Evolutionary conservation across 1,284 basidiomycete species (phyloP), one percentile per base, ranked within the genome.

Genomic region (Gymnopus androsaceus): DNA sequence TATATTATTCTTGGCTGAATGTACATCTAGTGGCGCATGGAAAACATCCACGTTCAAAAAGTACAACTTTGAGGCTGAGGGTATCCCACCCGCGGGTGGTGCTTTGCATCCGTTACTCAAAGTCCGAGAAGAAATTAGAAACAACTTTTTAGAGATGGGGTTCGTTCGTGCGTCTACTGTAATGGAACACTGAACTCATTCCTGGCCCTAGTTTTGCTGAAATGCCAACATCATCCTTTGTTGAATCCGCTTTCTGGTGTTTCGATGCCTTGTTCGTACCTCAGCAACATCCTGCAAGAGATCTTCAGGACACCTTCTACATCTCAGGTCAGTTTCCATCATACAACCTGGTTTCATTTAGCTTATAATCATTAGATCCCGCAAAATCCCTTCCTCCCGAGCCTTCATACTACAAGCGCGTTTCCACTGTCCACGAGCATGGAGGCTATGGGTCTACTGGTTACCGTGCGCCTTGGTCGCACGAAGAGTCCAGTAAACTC

Each of bases 131-230:
- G 97, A 99, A 74, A 95, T 99, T 72, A 84, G 95, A 51, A 92
- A 92, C 69, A 98, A 99, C 68, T 99, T 99, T 82, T 85, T 99
- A 65, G 97, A 99, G 72, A 98, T 99, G 94, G 97, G 97, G 93
- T 95, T 64, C 55, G 82, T 72, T 8, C 3, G 17, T 12, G 11
- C 21, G n/a, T 21, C 17, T 15, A 23, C 19, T 47, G 44, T n/a
- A 28, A n/a, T 0, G 15, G 19, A 19, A 7, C 11, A 45, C 55
- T n/a, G 41, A n/a, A 9, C 8, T 34, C 19, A 9, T 45, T 14
- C 36, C 47, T 40, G 14, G 17, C 17, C 34, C 21, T 63, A 96
- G 95, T 14, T 99, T 99, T 76, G 89, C 94, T 56, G 97, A 99
- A 75, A 99, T 99, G 97, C 95, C 96, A 5, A 98, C 97, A n/a